These are phyloP conservation scores for Ceriops zippeliana DNA, from an alignment of 345 rosid genomes.

Conservation along the genomic window DNA sequence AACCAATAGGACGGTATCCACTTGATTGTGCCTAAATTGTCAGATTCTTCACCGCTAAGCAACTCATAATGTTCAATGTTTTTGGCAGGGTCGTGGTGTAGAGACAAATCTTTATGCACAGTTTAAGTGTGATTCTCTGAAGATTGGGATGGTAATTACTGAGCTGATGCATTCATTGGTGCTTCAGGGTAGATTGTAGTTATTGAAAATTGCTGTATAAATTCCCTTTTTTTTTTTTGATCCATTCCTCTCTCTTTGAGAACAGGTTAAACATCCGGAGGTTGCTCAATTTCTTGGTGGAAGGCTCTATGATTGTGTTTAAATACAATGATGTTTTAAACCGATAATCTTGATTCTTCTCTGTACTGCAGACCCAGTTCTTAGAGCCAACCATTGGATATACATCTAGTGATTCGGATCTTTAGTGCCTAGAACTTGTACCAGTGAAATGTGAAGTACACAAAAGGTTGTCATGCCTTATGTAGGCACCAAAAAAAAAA, in stretches of 20 bases:
- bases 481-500: constrained; percentile 8
- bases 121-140: constrained; percentile 94
- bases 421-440: not conserved
- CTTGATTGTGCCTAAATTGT: constrained; percentile 7
- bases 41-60: not conserved
- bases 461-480: not conserved
- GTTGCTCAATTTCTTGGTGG: constrained; percentile 99
- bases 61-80: constrained; percentile 6
- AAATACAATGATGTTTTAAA: constrained; percentile 69
- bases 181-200: not conserved
- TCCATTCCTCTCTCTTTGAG: not conserved
- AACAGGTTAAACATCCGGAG: constrained; percentile 93
- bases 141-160: constrained; percentile 84
- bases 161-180: not conserved
- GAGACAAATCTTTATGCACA: constrained; percentile 97
- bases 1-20: not conserved
- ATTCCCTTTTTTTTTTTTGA: not conserved
- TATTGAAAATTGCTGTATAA: not conserved
- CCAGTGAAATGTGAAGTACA: not conserved
- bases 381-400: constrained; percentile 1
- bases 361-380: not conserved
- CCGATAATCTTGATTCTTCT: constrained; percentile 13
- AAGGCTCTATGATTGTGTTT: constrained; percentile 91
- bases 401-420: constrained; percentile 9
- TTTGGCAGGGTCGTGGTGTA: constrained; percentile 89